phyloP scores from a whole-genome alignment of 208 protist species.

The Crithidia sp. region DNA sequence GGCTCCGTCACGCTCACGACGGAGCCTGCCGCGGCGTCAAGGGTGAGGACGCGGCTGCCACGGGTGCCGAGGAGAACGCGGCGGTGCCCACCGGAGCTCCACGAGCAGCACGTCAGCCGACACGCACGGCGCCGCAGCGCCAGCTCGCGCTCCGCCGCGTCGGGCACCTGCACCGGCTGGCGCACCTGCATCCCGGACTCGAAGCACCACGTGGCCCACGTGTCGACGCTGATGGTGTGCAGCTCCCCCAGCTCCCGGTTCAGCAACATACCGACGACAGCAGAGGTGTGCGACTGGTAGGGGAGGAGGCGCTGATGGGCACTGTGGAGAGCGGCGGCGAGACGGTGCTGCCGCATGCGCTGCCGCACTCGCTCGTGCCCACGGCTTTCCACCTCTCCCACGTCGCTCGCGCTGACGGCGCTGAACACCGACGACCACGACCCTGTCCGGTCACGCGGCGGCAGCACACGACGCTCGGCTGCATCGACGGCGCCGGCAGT shows the following conservation, averaged over 20 bases:
- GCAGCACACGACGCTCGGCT: no score
- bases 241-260: conserved; percentile 38
- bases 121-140: conserved; percentile 41
- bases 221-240: conserved; percentile 72
- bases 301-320: conserved; percentile 40
- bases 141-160: conserved; percentile 49
- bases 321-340: conserved; percentile 17
- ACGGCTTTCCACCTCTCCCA: conserved; percentile 3
- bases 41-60: conserved; percentile 63
- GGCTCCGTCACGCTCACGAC: conserved; percentile 62
- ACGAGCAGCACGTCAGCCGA: conserved; percentile 52
- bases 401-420: not conserved
- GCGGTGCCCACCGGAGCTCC: conserved; percentile 60
- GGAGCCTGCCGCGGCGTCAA: conserved; percentile 53
- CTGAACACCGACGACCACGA: not conserved
- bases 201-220: conserved; percentile 71
- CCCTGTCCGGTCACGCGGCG: not conserved
- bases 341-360: conserved; percentile 18
- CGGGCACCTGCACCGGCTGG: conserved; percentile 42
- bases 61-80: conserved; percentile 71
- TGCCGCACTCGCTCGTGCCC: not conserved
- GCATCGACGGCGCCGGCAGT: no score
- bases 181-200: conserved; percentile 46
- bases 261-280: conserved; percentile 49
- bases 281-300: conserved; percentile 46